Conservation (phyloP, 1,139 yeast genomes). For the Diutina siamensis region DNA sequence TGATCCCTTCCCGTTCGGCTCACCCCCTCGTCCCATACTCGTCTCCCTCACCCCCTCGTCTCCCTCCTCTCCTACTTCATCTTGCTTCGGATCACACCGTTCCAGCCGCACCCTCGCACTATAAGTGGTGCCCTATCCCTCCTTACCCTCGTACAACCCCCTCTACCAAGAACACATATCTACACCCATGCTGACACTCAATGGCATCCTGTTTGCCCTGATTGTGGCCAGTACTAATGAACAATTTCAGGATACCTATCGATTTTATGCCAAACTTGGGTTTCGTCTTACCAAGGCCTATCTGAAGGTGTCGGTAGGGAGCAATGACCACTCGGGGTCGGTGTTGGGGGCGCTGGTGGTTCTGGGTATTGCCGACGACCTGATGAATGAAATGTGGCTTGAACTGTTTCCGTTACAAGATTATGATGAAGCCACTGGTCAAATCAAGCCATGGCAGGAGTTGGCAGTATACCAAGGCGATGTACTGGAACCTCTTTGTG, state of each 20-base stretch:
- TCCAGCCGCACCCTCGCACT: too few species aligned
- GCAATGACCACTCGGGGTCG: too few species aligned
- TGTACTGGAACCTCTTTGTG: slow-evolving; percentile 17
- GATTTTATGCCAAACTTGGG: slow-evolving; percentile 47
- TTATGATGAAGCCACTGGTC: slow-evolving; percentile 27
- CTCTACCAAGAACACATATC: too few species aligned
- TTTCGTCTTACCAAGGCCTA: slow-evolving; percentile 46
- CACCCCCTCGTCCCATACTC: too few species aligned
- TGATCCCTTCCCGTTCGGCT: too few species aligned
- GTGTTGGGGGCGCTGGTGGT: slow-evolving; percentile 17
- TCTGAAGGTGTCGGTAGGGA: slow-evolving; percentile 28
- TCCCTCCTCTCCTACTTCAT: too few species aligned
- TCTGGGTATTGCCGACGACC: slow-evolving; percentile 51
- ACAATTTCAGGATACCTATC: slow-evolving; percentile 33
- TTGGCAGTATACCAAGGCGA: slow-evolving; percentile 43
- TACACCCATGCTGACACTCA: background rate
- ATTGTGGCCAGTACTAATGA: slow-evolving; percentile 42
- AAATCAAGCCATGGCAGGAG: slow-evolving; percentile 49
- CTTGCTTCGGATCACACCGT: too few species aligned
- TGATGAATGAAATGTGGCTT: slow-evolving; percentile 59
- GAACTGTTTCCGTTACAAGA: slow-evolving; percentile 55
- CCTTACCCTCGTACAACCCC: too few species aligned
- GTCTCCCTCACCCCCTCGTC: too few species aligned
- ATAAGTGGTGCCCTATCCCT: too few species aligned
- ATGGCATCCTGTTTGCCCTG: slow-evolving; percentile 31